Evolutionary conservation across 495 filamentous ascomycete species (phyloP), one percentile per base, ranked within the genome.

Genomic region (Neurospora intermedia): DNA sequence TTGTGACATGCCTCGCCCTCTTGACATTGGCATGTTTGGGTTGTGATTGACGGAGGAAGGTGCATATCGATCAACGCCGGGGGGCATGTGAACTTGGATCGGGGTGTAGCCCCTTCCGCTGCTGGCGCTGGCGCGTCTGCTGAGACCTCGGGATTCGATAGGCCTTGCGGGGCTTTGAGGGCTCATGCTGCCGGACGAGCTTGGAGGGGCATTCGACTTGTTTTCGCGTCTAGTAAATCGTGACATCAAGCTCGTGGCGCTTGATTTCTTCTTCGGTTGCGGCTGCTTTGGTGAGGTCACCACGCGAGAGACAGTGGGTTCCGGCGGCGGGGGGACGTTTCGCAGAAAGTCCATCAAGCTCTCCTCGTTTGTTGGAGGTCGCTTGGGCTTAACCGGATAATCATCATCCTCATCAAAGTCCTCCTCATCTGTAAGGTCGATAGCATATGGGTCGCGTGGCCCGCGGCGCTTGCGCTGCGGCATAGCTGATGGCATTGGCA

Each of bases 281-380:
- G 81, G 83, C 48, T 73, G 75, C 18, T 75, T 42, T 31, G 75
- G 73, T 9, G 76, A 76, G 39, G 48, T 82, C 71, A 45, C 76
- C n/a, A 83, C 81, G 20, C 70, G 81, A 69, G 85, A 83, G 9
- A 80, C 77, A 38, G 82, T 84, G 20, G 85, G 81, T 74, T 83
- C 82, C 18, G 86, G 82, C 3, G 96, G 94, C 16, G 94, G 96
- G 23, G 92, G 88, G n/a, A 88, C 90, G 76, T 88, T 94, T 70
- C 87, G 88, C 71, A 99, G 84, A 84, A 99, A 99, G 76, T 99
- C 96, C 42, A 93, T 88, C 69, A 98, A 80, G 77, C 91, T 94
- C 76, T 93, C 92, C 76, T 91, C 90, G 39, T 90, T 80, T 18
- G 82, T 82, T 16, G 79, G 78, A 41, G 79, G 78, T 13, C 78